Conservation (phyloP, 2,329 filamentous ascomycete genomes). For the Shiraia sp. region DNA sequence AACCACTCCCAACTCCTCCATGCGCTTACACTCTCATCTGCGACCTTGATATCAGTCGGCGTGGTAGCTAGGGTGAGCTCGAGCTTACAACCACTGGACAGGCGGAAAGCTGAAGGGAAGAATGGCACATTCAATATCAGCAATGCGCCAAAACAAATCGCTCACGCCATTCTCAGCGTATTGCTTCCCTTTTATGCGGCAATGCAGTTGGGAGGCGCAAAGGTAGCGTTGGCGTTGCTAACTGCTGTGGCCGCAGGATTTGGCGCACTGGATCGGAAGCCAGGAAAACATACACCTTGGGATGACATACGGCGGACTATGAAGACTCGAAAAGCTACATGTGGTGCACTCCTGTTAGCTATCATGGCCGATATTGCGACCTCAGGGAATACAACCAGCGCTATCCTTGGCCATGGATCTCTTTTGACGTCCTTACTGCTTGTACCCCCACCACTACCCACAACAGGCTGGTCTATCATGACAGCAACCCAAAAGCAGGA, state of each 20-base stretch:
- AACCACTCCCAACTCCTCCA: constrained; percentile 43
- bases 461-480: constrained; percentile 35
- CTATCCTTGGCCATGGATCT: constrained; percentile 53
- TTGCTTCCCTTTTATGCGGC: constrained; percentile 61
- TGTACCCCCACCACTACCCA: constrained; percentile 54
- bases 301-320: constrained; percentile 40
- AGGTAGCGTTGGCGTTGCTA: constrained; percentile 57
- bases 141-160: constrained; percentile 23
- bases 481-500: constrained; percentile 26
- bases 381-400: constrained; percentile 20
- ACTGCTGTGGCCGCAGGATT: constrained; percentile 53
- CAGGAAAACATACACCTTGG: constrained; percentile 37
- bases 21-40: constrained; percentile 52
- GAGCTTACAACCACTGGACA: constrained; percentile 36
- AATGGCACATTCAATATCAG: constrained; percentile 8
- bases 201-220: constrained; percentile 58
- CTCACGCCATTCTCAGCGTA: constrained; percentile 47
- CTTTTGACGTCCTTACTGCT: constrained; percentile 52
- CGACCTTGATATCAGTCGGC: constrained; percentile 51
- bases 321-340: constrained; percentile 43
- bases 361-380: constrained; percentile 39
- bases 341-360: constrained; percentile 39
- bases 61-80: constrained; percentile 42
- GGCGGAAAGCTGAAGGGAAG: constrained; percentile 36
- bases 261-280: constrained; percentile 34